Conservation (phyloP, 2,329 filamentous ascomycete species). For the Stemphylium beticola region DNA sequence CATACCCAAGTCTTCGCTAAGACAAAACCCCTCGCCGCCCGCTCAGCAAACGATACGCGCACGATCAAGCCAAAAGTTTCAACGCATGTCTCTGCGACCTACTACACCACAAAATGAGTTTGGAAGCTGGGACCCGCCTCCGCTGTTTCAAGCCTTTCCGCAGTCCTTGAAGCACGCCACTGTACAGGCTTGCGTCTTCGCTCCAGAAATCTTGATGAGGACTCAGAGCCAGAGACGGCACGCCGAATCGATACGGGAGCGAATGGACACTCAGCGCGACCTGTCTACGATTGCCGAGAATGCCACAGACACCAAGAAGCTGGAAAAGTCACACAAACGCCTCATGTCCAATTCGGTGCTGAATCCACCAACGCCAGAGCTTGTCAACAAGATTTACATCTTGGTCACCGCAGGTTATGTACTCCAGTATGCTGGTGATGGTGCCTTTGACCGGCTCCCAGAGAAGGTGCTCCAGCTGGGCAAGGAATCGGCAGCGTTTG, state of each 20-base stretch:
- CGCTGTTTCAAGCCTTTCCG: constrained; percentile 85
- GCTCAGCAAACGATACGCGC: constrained; percentile 40
- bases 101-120: constrained; percentile 41
- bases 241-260: constrained; percentile 49
- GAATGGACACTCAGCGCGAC: constrained; percentile 46
- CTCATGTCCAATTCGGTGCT: constrained; percentile 46
- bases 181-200: constrained; percentile 69
- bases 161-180: constrained; percentile 79
- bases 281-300: constrained; percentile 38
- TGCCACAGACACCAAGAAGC: constrained; percentile 36
- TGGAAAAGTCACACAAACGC: constrained; percentile 53
- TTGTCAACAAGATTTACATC: constrained; percentile 75
- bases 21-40: constrained; percentile 38
- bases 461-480: constrained; percentile 76
- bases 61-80: constrained; percentile 42
- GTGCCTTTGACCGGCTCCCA: constrained; percentile 72
- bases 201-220: constrained; percentile 72
- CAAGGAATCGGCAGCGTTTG: constrained; percentile 79
- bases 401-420: constrained; percentile 74
- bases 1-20: constrained; percentile 36
- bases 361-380: constrained; percentile 64
- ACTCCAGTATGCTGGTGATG: constrained; percentile 75
- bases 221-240: constrained; percentile 61
- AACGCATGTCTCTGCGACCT: constrained; percentile 38
- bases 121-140: constrained; percentile 60